phyloP scores from a whole-genome alignment of 225 moss, liverwort and hornwort genomes.

The Lunularia cruciata region DNA sequence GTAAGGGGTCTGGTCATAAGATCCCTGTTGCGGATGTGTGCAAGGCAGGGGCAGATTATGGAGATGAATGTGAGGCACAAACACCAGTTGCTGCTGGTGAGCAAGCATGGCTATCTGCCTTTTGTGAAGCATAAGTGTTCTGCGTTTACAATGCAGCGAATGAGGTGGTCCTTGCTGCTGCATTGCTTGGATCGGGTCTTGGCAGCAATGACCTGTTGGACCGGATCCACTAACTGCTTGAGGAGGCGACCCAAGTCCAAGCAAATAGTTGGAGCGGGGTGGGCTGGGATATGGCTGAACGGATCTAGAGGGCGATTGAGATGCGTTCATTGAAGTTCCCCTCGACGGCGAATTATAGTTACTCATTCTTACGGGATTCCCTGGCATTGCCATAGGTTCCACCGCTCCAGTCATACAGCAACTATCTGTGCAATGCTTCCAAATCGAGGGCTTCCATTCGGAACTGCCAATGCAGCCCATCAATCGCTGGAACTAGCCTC shows the following conservation, averaged over 20 bases:
- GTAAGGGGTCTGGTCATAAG: constrained; percentile 28
- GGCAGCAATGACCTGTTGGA: constrained; percentile 27
- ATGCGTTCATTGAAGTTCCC: background rate
- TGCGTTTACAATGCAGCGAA: constrained; percentile 19
- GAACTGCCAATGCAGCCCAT: constrained; percentile 38
- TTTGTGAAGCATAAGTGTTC: constrained; percentile 1
- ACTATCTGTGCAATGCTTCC: constrained; percentile 23
- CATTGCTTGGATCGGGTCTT: constrained; percentile 16
- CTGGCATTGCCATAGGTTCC: constrained; percentile 42
- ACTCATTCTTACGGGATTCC: background rate
- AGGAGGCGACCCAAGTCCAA: constrained; percentile 23
- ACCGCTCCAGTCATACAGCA: constrained; percentile 19
- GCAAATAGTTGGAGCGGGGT: constrained; percentile 22
- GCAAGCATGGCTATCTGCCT: constrained; percentile 7
- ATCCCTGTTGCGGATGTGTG: constrained; percentile 26
- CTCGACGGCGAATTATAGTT: constrained; percentile 21
- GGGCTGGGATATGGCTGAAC: background rate
- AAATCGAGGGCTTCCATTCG: constrained; percentile 7
- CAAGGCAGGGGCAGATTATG: constrained; percentile 32
- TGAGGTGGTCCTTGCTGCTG: background rate
- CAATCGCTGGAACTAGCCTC: too few relatives aligned
- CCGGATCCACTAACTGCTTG: constrained; percentile 1
- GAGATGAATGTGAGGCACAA: constrained; percentile 43
- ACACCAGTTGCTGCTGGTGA: constrained; percentile 18
- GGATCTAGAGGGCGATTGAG: background rate